These are phyloP conservation scores for Astrephomene gubernaculifera DNA, from an alignment of 139 green algal species.

Conservation along the genomic window DNA sequence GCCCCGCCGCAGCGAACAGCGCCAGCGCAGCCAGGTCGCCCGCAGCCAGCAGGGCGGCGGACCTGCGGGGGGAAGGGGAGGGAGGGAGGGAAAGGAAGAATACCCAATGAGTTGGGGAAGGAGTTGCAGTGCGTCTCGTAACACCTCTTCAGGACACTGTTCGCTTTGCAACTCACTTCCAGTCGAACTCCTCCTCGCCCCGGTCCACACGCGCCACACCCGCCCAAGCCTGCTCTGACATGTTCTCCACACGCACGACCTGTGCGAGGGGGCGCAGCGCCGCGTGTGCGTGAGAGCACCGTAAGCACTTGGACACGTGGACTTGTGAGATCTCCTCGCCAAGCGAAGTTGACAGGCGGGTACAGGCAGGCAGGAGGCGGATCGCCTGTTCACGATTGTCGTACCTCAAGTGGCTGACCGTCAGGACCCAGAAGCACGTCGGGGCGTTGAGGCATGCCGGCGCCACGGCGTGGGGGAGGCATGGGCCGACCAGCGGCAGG, in stretches of 20 bases:
- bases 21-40: slow-evolving; percentile 78
- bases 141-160: too few relatives aligned
- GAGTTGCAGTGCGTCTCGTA: too few relatives aligned
- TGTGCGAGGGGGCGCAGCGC: slow-evolving; percentile 30
- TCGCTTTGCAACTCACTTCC: not conserved
- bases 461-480: not conserved
- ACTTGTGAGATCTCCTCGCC: too few relatives aligned
- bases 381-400: not conserved
- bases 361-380: too few relatives aligned
- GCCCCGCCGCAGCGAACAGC: slow-evolving; percentile 79
- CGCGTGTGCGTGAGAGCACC: too few relatives aligned
- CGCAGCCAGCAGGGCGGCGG: slow-evolving; percentile 60
- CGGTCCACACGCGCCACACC: slow-evolving; percentile 72
- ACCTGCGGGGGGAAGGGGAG: slow-evolving; percentile 46
- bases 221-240: slow-evolving; percentile 64
- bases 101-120: too few relatives aligned
- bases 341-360: too few relatives aligned
- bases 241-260: slow-evolving; percentile 62
- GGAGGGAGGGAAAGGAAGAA: not conserved
- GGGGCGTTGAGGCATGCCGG: slow-evolving; percentile 1
- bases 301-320: too few relatives aligned
- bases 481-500: not conserved
- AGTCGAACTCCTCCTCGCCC: slow-evolving; percentile 34
- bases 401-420: slow-evolving; percentile 55
- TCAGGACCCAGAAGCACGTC: slow-evolving; percentile 57